These are phyloP conservation scores for Conoideocrella luteorostrata DNA, from an alignment of 2,329 filamentous ascomycete species.

Conservation along the genomic window DNA sequence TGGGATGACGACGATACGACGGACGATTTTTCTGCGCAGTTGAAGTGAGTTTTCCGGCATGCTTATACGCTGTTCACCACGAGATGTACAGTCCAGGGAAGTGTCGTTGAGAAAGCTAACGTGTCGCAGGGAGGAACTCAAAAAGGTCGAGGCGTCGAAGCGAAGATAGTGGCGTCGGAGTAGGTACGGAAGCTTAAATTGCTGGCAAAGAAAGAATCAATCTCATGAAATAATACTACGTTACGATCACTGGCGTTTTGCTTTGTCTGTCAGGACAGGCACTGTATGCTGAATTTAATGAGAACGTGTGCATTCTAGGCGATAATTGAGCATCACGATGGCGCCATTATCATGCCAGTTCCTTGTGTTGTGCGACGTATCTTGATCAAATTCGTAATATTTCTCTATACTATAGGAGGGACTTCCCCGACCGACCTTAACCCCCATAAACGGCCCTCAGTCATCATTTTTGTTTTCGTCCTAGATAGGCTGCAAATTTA, in stretches of 20 bases:
- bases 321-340: background rate
- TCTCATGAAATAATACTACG: background rate
- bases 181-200: background rate
- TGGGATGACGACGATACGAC: slow-evolving; percentile 98
- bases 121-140: slow-evolving; percentile 71
- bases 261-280: no score
- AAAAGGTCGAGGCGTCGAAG: slow-evolving; percentile 81
- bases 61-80: background rate
- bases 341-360: background rate
- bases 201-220: background rate
- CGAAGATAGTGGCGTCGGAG: slow-evolving; percentile 36
- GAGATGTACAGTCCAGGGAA: background rate
- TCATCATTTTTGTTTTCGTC: slow-evolving; percentile 3
- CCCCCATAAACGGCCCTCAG: slow-evolving; percentile 16
- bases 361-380: no score
- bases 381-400: slow-evolving; percentile 12
- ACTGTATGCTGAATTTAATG: no score
- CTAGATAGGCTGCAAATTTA: slow-evolving; percentile 30
- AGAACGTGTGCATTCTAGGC: no score
- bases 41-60: slow-evolving; percentile 69
- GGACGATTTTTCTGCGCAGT: slow-evolving; percentile 91
- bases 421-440: slow-evolving; percentile 3
- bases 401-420: slow-evolving; percentile 1
- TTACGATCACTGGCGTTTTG: background rate
- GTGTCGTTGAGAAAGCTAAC: slow-evolving; percentile 8